phyloP scores from a whole-genome alignment of 2,329 filamentous ascomycete species.

The Onygena corvina region DNA sequence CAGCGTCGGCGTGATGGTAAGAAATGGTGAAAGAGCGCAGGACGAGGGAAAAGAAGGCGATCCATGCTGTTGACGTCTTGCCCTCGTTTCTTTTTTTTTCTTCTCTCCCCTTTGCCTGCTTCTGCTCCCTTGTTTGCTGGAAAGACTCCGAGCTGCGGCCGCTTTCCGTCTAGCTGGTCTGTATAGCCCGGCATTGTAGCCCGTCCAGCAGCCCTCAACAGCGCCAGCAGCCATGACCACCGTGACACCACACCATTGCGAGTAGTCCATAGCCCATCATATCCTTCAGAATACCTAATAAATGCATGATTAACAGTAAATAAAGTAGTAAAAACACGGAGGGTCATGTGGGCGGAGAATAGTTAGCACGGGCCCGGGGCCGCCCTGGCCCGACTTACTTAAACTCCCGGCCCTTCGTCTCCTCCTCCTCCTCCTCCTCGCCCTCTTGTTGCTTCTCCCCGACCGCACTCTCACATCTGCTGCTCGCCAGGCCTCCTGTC shows the following conservation, averaged over 20 bases:
- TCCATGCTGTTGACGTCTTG: neutral
- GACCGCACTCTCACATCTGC: no score
- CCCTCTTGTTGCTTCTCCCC: no score
- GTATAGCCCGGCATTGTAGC: no score
- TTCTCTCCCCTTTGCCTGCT: neutral
- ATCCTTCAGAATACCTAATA: no score
- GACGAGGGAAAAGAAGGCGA: conserved; percentile 1
- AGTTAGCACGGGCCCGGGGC: conserved; percentile 2
- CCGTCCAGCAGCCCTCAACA: neutral
- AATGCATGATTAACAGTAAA: no score
- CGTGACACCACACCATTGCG: no score
- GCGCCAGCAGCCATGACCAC: neutral
- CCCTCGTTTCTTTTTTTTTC: conserved; percentile 1
- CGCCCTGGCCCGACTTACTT: neutral
- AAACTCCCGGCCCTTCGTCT: neutral
- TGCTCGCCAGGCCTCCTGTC: no score
- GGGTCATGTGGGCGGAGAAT: conserved; percentile 6
- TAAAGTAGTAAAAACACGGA: neutral
- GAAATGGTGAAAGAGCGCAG: neutral
- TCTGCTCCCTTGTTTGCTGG: neutral
- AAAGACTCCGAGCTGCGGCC: neutral
- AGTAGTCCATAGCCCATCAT: no score
- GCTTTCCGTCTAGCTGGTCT: no score
- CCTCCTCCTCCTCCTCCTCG: no score
- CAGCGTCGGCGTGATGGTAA: no score